Conservation (phyloP, 352 stramenopile species). For the Pythium guiyangense region DNA sequence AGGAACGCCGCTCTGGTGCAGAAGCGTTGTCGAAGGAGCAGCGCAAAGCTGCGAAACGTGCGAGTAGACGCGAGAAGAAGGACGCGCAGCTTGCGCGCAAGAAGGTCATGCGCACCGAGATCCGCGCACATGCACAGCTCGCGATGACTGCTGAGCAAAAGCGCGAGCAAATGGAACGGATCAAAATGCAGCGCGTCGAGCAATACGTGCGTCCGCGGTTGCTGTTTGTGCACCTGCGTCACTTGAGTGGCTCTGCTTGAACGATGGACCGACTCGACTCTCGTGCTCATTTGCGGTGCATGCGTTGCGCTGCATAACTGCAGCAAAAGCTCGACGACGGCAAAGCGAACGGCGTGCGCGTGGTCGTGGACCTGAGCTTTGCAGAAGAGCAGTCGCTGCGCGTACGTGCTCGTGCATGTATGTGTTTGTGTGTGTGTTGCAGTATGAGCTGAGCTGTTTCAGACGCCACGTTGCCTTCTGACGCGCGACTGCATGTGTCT, state of each 20-base stretch:
- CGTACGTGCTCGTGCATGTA: too few species aligned
- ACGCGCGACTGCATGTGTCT: not conserved
- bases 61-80: constrained; percentile 27
- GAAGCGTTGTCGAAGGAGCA: constrained; percentile 10
- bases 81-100: constrained; percentile 22
- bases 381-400: constrained; percentile 33
- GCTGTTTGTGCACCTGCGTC: not conserved
- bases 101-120: constrained; percentile 17
- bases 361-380: constrained; percentile 72
- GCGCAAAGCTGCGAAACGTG: constrained; percentile 9
- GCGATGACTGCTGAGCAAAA: constrained; percentile 41
- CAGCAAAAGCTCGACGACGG: constrained; percentile 74
- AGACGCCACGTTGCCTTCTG: not conserved
- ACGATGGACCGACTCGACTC: not conserved
- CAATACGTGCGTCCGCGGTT: constrained; percentile 48
- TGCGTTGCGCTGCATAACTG: not conserved
- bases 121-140: constrained; percentile 1
- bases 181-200: constrained; percentile 71
- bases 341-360: constrained; percentile 30
- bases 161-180: constrained; percentile 41
- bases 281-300: not conserved
- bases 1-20: too few species aligned
- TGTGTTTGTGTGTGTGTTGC: not conserved
- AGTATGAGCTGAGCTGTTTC: not conserved
- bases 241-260: not conserved